Conservation (phyloP, 2,329 filamentous ascomycete species). For the Stemphylium vesicarium region DNA sequence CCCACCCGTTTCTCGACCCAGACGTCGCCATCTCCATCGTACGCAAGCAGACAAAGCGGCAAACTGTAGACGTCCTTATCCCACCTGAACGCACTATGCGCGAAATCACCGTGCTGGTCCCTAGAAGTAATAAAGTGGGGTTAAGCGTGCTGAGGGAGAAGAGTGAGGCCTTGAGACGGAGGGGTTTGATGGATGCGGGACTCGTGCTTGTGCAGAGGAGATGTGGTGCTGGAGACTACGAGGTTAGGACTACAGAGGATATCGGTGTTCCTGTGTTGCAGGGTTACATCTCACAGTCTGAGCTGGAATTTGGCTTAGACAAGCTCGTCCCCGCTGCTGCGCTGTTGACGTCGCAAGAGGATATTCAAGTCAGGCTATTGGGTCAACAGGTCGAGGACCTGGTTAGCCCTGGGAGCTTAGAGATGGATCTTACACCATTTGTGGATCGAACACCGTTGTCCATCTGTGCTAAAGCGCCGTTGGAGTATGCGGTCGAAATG, state of each 20-base stretch:
- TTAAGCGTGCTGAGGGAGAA: constrained; percentile 54
- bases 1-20: constrained; percentile 64
- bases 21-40: constrained; percentile 57
- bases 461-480: constrained; percentile 58
- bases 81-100: constrained; percentile 62
- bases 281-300: constrained; percentile 62
- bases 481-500: constrained; percentile 67
- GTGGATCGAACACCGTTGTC: constrained; percentile 62
- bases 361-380: constrained; percentile 49
- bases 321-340: constrained; percentile 36
- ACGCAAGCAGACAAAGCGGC: constrained; percentile 35
- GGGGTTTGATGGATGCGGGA: constrained; percentile 64
- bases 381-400: constrained; percentile 43
- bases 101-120: constrained; percentile 61
- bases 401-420: constrained; percentile 16
- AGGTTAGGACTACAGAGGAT: too few relatives aligned
- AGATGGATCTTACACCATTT: constrained; percentile 57
- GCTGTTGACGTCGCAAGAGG: constrained; percentile 1
- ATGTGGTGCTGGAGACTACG: too few relatives aligned
- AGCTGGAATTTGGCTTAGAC: constrained; percentile 59
- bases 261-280: constrained; percentile 52
- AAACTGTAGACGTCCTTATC: constrained; percentile 56
- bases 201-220: constrained; percentile 59
- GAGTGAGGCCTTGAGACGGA: constrained; percentile 53
- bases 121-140: constrained; percentile 52